Evolutionary conservation across 768 basidiomycete species (phyloP).

Genomic region (Strobilomyces dryophilus): DNA sequence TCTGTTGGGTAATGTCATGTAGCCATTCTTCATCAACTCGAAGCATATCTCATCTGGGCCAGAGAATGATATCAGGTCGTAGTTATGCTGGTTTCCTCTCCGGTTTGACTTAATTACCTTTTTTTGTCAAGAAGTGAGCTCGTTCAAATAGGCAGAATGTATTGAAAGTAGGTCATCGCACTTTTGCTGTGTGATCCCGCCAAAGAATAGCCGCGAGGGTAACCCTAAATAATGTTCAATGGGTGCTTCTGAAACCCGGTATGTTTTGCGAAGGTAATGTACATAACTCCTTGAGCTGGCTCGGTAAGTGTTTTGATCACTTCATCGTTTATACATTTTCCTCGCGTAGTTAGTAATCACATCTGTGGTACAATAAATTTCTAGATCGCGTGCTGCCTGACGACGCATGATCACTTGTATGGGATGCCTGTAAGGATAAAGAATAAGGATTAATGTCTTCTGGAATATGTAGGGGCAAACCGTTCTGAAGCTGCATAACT

Average conservation of each 20-base stretch:
- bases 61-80: too few relatives aligned
- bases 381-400: not conserved
- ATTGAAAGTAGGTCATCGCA: slow-evolving; percentile 21
- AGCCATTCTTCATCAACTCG: slow-evolving; percentile 34
- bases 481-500: slow-evolving; percentile 43
- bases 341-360: not conserved
- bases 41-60: too few relatives aligned
- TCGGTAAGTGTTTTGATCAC: slow-evolving; percentile 18
- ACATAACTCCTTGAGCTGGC: slow-evolving; percentile 22
- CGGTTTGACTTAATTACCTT: slow-evolving; percentile 25
- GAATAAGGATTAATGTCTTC: not conserved
- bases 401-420: slow-evolving; percentile 18
- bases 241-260: slow-evolving; percentile 2
- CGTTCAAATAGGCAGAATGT: slow-evolving; percentile 27
- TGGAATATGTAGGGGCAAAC: slow-evolving; percentile 24
- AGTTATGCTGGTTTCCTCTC: slow-evolving; percentile 34
- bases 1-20: slow-evolving; percentile 11
- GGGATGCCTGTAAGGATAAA: slow-evolving; percentile 25
- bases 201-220: not conserved
- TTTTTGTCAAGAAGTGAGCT: slow-evolving; percentile 30
- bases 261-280: slow-evolving; percentile 10
- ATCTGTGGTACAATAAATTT: not conserved
- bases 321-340: slow-evolving; percentile 4
- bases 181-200: slow-evolving; percentile 15
- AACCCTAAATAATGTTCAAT: not conserved